Conservation (phyloP, 306 rosid species). For the Trifolium subterraneum region DNA sequence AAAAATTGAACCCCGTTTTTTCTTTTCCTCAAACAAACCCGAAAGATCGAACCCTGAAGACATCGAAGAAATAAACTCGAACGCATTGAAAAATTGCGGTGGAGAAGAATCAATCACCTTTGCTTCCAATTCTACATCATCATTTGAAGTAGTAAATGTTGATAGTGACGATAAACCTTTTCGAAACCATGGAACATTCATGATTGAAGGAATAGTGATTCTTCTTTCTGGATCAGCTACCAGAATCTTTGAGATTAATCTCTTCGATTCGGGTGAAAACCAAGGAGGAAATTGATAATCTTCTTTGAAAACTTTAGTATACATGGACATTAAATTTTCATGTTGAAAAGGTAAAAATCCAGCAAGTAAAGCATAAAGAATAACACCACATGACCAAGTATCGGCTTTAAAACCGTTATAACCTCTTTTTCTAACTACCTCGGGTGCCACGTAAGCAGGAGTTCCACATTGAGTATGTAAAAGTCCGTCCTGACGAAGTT, state of each 20-base stretch:
- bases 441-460: constrained; percentile 33
- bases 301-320: constrained; percentile 64
- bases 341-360: constrained; percentile 66
- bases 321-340: constrained; percentile 69
- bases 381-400: constrained; percentile 37
- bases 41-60: constrained; percentile 50
- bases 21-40: constrained; percentile 30
- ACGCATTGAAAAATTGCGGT: constrained; percentile 75
- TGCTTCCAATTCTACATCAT: background rate
- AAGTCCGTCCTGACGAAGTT: constrained; percentile 24
- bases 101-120: constrained; percentile 21
- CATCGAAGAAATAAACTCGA: constrained; percentile 76
- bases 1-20: constrained; percentile 61
- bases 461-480: constrained; percentile 34
- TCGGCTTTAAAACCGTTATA: constrained; percentile 25
- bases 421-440: constrained; percentile 9
- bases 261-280: constrained; percentile 68
- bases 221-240: constrained; percentile 66
- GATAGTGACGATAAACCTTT: constrained; percentile 39
- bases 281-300: constrained; percentile 71
- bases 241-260: constrained; percentile 58
- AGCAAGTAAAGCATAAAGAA: constrained; percentile 29
- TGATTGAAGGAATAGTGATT: constrained; percentile 62
- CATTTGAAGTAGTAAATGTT: background rate
- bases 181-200: constrained; percentile 70